Base-by-base conservation (phyloP, 2,329 filamentous ascomycete species). In the Stachybotrys elegans region DNA sequence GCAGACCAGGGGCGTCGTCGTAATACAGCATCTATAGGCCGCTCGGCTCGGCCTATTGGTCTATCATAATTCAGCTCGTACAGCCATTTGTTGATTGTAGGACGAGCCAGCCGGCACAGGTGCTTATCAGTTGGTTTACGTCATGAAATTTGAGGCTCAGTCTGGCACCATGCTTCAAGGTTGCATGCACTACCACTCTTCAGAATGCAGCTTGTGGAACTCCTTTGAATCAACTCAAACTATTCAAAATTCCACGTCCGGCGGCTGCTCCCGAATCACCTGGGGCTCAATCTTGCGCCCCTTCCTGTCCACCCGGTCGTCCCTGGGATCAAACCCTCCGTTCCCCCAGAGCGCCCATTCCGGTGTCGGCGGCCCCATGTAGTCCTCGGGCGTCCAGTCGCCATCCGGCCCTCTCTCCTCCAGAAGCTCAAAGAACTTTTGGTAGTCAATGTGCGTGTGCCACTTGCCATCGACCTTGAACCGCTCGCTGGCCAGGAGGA, bases 311-410 rank as follows among this genome's bases (percentile, higher is more conserved):
- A 96, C 90, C 50, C 92, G 78, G 63, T 86, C 80, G 66, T 97
- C 93, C 40, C 87, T 76, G 1, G 92, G 92, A 68, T 97, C 89
- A 62, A 97, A 97, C 0, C 92, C 93, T 2, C 92, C 92, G 52
- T 91, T 88, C 0, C 92, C 93, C 89, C 90, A 97, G 16, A 85
- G 81, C 9, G 92, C 92, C 93, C 92, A 97, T 60, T 95, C 89
- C 1, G 90, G 88, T 29, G 90, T 97, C 53, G 86, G 77, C 32
- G 75, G 75, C 4, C 84, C 87, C 73, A 95, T 87, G 67, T 97
- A 97, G 60, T 97, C 91, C 67, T 95, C 89, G 0, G 92, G 90
- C 8, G 71, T 75, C 73, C 94, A 96, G 12, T 87, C 78, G 16
- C 78, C 79, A 25, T 86, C 79, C 6, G 71, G 65, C 14, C 75